Evolutionary conservation across 441 rosid species (phyloP), one percentile per base, ranked within the genome.

Genomic region (Populus hybrid): DNA sequence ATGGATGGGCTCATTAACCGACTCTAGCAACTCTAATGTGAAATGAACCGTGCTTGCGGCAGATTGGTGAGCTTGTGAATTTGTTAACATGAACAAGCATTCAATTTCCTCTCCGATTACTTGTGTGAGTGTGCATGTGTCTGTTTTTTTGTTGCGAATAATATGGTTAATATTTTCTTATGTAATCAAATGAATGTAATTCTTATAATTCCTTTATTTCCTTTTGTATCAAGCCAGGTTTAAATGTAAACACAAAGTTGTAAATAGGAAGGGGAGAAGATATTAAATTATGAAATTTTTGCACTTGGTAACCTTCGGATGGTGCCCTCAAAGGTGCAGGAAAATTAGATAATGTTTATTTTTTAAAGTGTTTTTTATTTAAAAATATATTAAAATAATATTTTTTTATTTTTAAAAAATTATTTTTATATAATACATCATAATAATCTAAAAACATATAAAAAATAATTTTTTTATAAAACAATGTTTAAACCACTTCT

Each of bases 1-100:
- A 10, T 92, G 86, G 89, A 76, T 92, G 63, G 93, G 90, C 50
- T 77, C 85, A 9, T 33, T 87, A 2, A 64, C 86, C 3, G 76
- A 67, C 14, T 69, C 81, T 11, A 10, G 20, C 65, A 21, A 23
- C n/a, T 65, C 71, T 40, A 33, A 6, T 26, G 12, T 9, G 36
- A 20, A 74, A 18, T 59, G 75, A 72, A 21, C n/a, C 38, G 4
- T 3, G 66, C 56, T 12, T 45, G 56, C 18, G 56, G 56, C 20
- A 14, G 56, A 12, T 21, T 3, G 65, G 14, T 21, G 28, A 61
- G 5, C 65, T 9, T 61, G 65, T 21, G 65, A 10, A 21, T 21
- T 1, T 45, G 56, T 14, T 45, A 14, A 40, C 4, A 10, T 40
- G 14, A 40, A 40, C 45, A 40, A 10, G 1, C 45, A 40, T 3